A percentile compares a stretch with the other conserved stretches of the same genome.
These are phyloP conservation scores for Puya raimondii DNA, from an alignment of 176 grass and related monocot genomes.

Conservation along the genomic window DNA sequence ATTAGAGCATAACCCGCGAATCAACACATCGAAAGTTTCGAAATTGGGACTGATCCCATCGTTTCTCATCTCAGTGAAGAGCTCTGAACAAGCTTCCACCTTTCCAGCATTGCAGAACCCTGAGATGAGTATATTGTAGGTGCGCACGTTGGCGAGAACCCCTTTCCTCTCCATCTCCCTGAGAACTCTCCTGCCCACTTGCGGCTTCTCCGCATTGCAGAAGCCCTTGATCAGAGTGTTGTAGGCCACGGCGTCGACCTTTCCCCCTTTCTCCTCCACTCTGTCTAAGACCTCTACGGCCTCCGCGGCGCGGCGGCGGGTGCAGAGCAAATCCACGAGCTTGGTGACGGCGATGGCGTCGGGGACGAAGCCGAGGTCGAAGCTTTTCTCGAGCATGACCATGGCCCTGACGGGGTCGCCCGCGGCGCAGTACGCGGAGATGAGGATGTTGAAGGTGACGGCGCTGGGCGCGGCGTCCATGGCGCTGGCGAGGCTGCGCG, in stretches of 20 bases:
- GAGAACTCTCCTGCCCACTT: constrained; percentile 16
- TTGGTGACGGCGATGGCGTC: constrained; percentile 26
- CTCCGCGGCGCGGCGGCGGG: constrained; percentile 14
- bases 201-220: constrained; percentile 19
- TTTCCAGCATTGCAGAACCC: constrained; percentile 25
- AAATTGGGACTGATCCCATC: constrained; percentile 32
- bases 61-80: constrained; percentile 24
- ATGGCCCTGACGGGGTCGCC: constrained; percentile 23
- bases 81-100: constrained; percentile 13
- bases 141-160: constrained; percentile 30
- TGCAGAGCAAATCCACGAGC: constrained; percentile 29
- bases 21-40: constrained; percentile 33
- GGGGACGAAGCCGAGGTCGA: constrained; percentile 27
- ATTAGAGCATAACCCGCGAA: constrained; percentile 23
- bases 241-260: constrained; percentile 24
- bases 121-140: constrained; percentile 29
- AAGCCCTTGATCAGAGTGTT: constrained; percentile 37
- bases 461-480: constrained; percentile 20
- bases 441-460: constrained; percentile 38
- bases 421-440: constrained; percentile 26
- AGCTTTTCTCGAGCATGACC: constrained; percentile 34
- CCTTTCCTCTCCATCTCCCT: constrained; percentile 37
- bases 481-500: constrained; percentile 23
- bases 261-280: constrained; percentile 24
- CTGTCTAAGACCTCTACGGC: constrained; percentile 29